phyloP scores from a whole-genome alignment of 768 basidiomycete species.

The Grammothele lineata region DNA sequence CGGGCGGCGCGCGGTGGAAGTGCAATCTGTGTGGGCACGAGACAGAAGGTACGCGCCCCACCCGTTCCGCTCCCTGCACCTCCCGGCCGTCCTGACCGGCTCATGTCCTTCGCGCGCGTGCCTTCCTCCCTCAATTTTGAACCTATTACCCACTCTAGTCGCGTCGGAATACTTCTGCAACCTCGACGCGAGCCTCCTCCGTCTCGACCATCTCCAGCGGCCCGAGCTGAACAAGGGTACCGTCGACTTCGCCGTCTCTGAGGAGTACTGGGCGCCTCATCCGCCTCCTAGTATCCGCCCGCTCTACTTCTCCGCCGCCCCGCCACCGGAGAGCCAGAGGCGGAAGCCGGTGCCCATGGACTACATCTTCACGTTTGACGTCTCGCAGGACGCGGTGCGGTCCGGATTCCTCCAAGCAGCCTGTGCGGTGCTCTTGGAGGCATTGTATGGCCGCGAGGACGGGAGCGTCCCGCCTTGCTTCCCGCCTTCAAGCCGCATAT shows the following conservation, averaged over 20 bases:
- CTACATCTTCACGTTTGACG: conserved; percentile 86
- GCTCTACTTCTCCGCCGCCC: conserved; percentile 50
- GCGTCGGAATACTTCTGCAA: conserved; percentile 79
- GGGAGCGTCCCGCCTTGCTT: conserved; percentile 42
- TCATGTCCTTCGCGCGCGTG: neutral
- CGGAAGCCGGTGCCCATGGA: conserved; percentile 63
- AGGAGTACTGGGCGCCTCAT: conserved; percentile 82
- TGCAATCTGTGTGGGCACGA: conserved; percentile 88
- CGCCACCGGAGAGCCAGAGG: conserved; percentile 36
- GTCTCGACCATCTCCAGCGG: conserved; percentile 75
- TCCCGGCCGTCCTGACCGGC: too few relatives aligned
- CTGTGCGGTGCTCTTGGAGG: conserved; percentile 55
- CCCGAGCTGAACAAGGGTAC: conserved; percentile 90
- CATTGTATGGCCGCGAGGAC: conserved; percentile 61
- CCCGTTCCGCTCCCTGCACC: conserved; percentile 8
- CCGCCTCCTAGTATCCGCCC: conserved; percentile 50
- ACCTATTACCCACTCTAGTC: conserved; percentile 50
- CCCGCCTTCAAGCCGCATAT: conserved; percentile 53
- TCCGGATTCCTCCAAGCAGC: conserved; percentile 68
- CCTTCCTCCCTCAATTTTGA: neutral
- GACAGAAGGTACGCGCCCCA: conserved; percentile 66
- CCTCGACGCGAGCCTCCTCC: conserved; percentile 70
- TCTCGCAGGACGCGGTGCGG: conserved; percentile 60
- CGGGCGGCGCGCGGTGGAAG: conserved; percentile 81
- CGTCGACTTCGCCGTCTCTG: conserved; percentile 76